Evolutionary conservation across 2,329 filamentous ascomycete species (phyloP).

Genomic region (Penicillium rolfsii): DNA sequence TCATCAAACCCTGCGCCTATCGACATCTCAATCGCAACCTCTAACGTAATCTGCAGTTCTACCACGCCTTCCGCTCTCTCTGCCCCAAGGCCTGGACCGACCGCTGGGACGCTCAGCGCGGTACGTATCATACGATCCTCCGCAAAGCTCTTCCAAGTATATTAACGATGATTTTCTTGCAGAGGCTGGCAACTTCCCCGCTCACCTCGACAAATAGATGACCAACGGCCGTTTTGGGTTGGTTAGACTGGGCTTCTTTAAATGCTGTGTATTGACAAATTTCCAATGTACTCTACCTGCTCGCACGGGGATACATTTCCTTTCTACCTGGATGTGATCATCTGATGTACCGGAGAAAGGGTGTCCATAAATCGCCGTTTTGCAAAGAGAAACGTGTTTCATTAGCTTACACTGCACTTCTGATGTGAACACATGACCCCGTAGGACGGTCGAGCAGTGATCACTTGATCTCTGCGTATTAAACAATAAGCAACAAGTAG

Average conservation of each 20-base stretch:
- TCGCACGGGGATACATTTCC: constrained; percentile 37
- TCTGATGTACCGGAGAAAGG: constrained; percentile 26
- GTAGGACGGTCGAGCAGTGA: not conserved
- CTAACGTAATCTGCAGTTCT: constrained; percentile 67
- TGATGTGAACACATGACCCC: not conserved
- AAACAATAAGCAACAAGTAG: not conserved
- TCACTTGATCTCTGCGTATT: not conserved
- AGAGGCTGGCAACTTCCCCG: constrained; percentile 62
- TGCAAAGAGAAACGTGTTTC: constrained; percentile 24
- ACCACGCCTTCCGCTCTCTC: constrained; percentile 92
- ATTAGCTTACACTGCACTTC: constrained; percentile 7
- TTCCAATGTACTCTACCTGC: constrained; percentile 47
- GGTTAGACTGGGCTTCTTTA: constrained; percentile 33
- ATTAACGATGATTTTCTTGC: constrained; percentile 21
- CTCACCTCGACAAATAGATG: constrained; percentile 51
- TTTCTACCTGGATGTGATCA: constrained; percentile 28
- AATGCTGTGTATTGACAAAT: constrained; percentile 37
- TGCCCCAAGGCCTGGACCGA: constrained; percentile 94
- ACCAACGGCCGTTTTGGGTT: constrained; percentile 25
- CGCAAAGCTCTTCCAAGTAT: constrained; percentile 6
- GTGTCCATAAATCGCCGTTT: constrained; percentile 39
- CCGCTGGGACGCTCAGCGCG: constrained; percentile 97
- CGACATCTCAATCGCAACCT: not conserved
- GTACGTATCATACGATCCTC: constrained; percentile 58
- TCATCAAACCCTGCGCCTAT: constrained; percentile 1